Percentiles rank a stretch among this genome's conserved stretches.
phyloP scores from a whole-genome alignment of 495 filamentous ascomycete species.

The Endocarpon pusillum region DNA sequence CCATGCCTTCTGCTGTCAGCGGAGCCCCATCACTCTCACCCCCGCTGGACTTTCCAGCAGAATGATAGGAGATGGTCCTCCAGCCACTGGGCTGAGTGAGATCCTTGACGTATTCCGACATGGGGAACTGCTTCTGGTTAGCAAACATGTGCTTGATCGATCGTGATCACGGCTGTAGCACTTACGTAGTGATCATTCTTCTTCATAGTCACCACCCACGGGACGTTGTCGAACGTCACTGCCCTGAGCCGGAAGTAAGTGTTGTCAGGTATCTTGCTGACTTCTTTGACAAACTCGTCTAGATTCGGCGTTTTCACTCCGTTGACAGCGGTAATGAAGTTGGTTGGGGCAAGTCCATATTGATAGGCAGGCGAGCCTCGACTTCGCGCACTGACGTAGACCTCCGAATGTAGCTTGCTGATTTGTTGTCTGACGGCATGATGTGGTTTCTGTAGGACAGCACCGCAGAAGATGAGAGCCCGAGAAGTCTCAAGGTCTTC shows the following conservation, averaged over 20 bases:
- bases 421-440: slow-evolving; percentile 96
- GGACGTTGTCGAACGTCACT: slow-evolving; percentile 93
- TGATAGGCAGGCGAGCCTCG: slow-evolving; percentile 80
- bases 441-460: slow-evolving; percentile 81
- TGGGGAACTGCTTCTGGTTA: slow-evolving; percentile 44
- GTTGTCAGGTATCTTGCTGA: slow-evolving; percentile 80
- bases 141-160: slow-evolving; percentile 1
- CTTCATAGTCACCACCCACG: slow-evolving; percentile 98
- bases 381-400: slow-evolving; percentile 80
- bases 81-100: slow-evolving; percentile 42
- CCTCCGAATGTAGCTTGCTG: slow-evolving; percentile 82
- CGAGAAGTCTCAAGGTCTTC: slow-evolving; percentile 83
- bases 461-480: slow-evolving; percentile 88
- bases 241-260: slow-evolving; percentile 91
- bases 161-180: not conserved
- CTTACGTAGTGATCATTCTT: slow-evolving; percentile 93
- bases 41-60: slow-evolving; percentile 17
- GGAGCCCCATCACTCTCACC: slow-evolving; percentile 26
- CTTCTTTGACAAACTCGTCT: slow-evolving; percentile 57
- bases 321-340: slow-evolving; percentile 94
- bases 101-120: slow-evolving; percentile 74
- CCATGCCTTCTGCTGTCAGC: slow-evolving; percentile 32
- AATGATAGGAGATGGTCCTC: slow-evolving; percentile 47
- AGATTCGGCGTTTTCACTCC: slow-evolving; percentile 67
- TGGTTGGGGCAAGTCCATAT: slow-evolving; percentile 86